Evolutionary conservation across 805 yeast species (phyloP), one percentile per base, ranked within the genome.

Genomic region (Saccharomycopsis selenospora): DNA sequence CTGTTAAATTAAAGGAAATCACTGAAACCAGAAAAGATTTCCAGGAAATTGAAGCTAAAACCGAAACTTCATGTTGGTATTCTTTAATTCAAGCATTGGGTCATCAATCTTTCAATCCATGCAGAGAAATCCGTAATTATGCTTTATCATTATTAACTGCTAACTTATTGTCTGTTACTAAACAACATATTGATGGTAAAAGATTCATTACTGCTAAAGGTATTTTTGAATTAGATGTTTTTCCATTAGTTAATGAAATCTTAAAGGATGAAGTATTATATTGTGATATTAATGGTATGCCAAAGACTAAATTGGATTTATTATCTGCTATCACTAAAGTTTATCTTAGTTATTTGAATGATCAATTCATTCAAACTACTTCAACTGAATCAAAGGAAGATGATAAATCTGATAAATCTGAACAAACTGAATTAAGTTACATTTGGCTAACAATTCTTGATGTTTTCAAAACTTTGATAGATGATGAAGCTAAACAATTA

Each of bases 31-130:
- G 52, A 3, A 56, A 61, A 11, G 60, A 62, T 2, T 70, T 72
- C 51, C 57, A 65, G n/a, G 50, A 61, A 24, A 65, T 62, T 3
- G 59, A 64, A 45, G 67, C 64, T 43, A 47, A 59, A 46, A 29
- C 36, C 47, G 48, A 55, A 60, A 1, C 64, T 64, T 40, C 70
- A 64, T 36, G 72, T 66, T 52, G 62, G 41, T 62, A 67, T 55
- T 83, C 95, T 1, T 68, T 86, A 52, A 70, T 85, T 25, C 91
- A 87, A 60, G 95, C 95, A 0, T 70, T 89, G 47, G 88, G 93
- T 0, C 91, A 85, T 58, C 96, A 90, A 62, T 85, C 96, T 61
- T 75, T 84, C 61, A 89, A 89, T 58, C 95, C 96, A 17, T 86
- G 95, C 61, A 70, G 86, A 24, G 89, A 85, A 59, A 68, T 89